A percentile compares a stretch with the other conserved stretches of the same genome.
Evolutionary conservation across 345 rosid species (phyloP).

Genomic region (Xanthoceras sorbifolium): DNA sequence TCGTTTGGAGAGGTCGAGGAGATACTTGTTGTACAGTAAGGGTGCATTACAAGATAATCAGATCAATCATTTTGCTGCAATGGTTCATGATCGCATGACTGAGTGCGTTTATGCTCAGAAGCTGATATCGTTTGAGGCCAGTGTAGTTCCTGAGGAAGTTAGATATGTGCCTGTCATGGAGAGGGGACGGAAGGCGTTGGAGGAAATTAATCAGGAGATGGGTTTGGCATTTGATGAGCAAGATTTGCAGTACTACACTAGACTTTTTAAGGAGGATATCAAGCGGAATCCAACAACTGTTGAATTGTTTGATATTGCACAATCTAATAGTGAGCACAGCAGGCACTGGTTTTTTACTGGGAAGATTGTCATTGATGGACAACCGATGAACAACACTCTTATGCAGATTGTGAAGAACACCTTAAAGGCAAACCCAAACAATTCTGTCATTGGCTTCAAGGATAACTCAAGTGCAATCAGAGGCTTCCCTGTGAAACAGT

Average conservation of each 20-base stretch:
- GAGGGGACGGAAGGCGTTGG: constrained; percentile 77
- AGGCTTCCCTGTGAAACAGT: constrained; percentile 71
- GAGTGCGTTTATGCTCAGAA: constrained; percentile 70
- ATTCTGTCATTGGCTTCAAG: constrained; percentile 88
- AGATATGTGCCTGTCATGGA: constrained; percentile 75
- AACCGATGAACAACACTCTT: constrained; percentile 74
- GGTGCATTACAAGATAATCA: constrained; percentile 56
- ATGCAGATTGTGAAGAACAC: constrained; percentile 98
- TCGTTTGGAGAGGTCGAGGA: constrained; percentile 84
- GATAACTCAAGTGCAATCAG: constrained; percentile 95
- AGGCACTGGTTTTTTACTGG: constrained; percentile 97
- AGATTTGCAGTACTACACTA: constrained; percentile 85
- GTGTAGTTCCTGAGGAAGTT: constrained; percentile 73
- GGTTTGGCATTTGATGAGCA: constrained; percentile 96
- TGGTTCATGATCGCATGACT: constrained; percentile 93
- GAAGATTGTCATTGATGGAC: constrained; percentile 81
- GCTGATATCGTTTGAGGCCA: constrained; percentile 68
- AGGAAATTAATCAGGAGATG: constrained; percentile 89
- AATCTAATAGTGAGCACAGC: constrained; percentile 93
- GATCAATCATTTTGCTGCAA: constrained; percentile 62
- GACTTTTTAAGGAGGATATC: constrained; percentile 70
- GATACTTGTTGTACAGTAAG: constrained; percentile 70
- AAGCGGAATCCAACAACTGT: constrained; percentile 83
- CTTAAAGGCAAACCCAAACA: constrained; percentile 71
- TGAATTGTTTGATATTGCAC: constrained; percentile 93